Percentiles rank a stretch among this genome's conserved stretches.
These are phyloP conservation scores for Coprinopsis sp. DNA, from an alignment of 768 basidiomycete species.

Conservation along the genomic window DNA sequence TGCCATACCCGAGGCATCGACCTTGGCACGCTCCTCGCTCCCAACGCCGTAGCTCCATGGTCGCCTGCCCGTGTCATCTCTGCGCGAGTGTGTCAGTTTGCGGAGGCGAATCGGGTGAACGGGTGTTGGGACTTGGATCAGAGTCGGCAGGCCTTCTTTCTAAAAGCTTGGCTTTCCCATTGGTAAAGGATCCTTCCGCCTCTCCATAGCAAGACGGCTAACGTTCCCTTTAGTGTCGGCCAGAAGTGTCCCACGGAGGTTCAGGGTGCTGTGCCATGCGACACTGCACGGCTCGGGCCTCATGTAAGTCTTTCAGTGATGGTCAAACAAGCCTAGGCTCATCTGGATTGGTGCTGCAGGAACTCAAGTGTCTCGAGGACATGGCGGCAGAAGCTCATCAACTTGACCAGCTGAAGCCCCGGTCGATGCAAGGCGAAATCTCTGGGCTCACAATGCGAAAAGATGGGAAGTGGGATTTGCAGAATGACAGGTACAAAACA, in stretches of 20 bases:
- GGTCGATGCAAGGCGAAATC: constrained; percentile 31
- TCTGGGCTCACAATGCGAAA: constrained; percentile 15
- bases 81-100: constrained; percentile 12
- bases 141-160: constrained; percentile 22
- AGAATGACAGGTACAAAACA: constrained; percentile 39
- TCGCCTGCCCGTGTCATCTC: constrained; percentile 24
- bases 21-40: constrained; percentile 25
- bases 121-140: constrained; percentile 25
- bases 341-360: constrained; percentile 15
- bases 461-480: constrained; percentile 26
- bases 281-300: constrained; percentile 16
- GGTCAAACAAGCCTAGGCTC: not conserved
- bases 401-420: constrained; percentile 29
- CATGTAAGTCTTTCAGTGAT: constrained; percentile 16
- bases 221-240: constrained; percentile 20
- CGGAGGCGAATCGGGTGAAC: constrained; percentile 17
- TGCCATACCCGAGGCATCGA: constrained; percentile 32
- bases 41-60: constrained; percentile 17
- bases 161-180: constrained; percentile 38
- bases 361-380: constrained; percentile 25
- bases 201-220: not conserved
- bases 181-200: constrained; percentile 18
- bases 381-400: constrained; percentile 29
- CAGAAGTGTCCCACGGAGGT: constrained; percentile 9
- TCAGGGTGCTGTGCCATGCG: constrained; percentile 11